Evolutionary conservation across 768 basidiomycete species (phyloP).

Genomic region (Jaapia argillacea): DNA sequence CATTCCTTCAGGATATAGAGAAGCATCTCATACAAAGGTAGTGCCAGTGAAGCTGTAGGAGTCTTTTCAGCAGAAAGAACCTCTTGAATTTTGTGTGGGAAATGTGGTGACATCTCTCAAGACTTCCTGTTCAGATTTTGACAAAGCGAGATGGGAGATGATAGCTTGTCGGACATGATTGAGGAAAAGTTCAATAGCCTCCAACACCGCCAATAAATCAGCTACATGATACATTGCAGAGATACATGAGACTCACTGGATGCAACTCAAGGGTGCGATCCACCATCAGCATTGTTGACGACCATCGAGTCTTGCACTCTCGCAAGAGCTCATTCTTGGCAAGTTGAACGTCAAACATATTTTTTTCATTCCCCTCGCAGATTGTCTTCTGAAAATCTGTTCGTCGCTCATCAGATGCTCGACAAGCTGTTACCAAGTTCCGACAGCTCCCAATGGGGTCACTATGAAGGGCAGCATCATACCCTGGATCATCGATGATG

Average conservation of each 20-base stretch:
- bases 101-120: slow-evolving; percentile 17
- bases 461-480: slow-evolving; percentile 12
- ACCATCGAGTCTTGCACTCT: slow-evolving; percentile 26
- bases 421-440: slow-evolving; percentile 19
- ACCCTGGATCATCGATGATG: slow-evolving; percentile 7
- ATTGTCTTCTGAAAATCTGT: slow-evolving; percentile 17
- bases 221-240: not conserved
- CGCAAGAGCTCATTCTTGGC: slow-evolving; percentile 16
- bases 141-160: slow-evolving; percentile 1
- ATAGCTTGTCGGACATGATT: not conserved
- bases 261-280: slow-evolving; percentile 21
- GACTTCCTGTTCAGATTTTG: slow-evolving; percentile 7
- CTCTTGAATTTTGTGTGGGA: slow-evolving; percentile 20
- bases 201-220: not conserved
- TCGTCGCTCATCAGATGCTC: slow-evolving; percentile 17
- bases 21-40: not conserved
- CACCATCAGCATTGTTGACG: slow-evolving; percentile 25
- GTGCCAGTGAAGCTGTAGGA: not conserved
- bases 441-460: slow-evolving; percentile 18
- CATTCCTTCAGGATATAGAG: not conserved
- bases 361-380: slow-evolving; percentile 14
- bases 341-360: slow-evolving; percentile 7
- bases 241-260: slow-evolving; percentile 14
- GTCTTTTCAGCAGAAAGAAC: not conserved
- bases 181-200: slow-evolving; percentile 6